Conservation (phyloP, 257 asterid genomes). For the Buddleja alternifolia region DNA sequence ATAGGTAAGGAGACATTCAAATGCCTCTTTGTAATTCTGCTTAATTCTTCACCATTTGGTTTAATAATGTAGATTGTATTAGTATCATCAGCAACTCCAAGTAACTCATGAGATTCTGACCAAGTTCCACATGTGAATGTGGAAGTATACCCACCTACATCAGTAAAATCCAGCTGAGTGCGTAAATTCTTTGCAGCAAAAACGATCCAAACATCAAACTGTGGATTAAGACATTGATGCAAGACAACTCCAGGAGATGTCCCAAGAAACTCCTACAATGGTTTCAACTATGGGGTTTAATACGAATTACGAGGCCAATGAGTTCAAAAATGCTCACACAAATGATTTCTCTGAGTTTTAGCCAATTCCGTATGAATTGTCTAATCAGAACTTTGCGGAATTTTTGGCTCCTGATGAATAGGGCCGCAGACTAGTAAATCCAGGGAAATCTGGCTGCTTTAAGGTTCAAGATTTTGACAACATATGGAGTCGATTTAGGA, state of each 20-base stretch:
- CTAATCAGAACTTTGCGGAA: not conserved
- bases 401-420: slow-evolving; percentile 4
- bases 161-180: slow-evolving; percentile 33
- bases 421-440: not conserved
- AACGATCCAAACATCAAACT: slow-evolving; percentile 22
- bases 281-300: no score
- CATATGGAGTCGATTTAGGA: slow-evolving; percentile 8
- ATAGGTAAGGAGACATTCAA: slow-evolving; percentile 67
- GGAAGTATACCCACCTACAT: slow-evolving; percentile 61
- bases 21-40: slow-evolving; percentile 72
- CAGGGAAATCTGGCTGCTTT: slow-evolving; percentile 4
- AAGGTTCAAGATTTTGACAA: slow-evolving; percentile 7
- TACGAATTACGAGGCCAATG: slow-evolving; percentile 23
- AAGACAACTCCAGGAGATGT: slow-evolving; percentile 11
- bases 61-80: slow-evolving; percentile 69
- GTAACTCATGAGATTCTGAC: slow-evolving; percentile 93
- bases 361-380: not conserved
- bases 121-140: slow-evolving; percentile 75
- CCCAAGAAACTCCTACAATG: slow-evolving; percentile 10
- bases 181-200: slow-evolving; percentile 17
- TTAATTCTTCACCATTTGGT: slow-evolving; percentile 91
- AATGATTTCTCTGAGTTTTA: no score
- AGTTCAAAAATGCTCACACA: slow-evolving; percentile 12
- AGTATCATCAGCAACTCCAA: slow-evolving; percentile 84
- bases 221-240: slow-evolving; percentile 16